Conservation (phyloP, 2,329 filamentous ascomycete genomes). For the Aspergillus puulaauensis region DNA sequence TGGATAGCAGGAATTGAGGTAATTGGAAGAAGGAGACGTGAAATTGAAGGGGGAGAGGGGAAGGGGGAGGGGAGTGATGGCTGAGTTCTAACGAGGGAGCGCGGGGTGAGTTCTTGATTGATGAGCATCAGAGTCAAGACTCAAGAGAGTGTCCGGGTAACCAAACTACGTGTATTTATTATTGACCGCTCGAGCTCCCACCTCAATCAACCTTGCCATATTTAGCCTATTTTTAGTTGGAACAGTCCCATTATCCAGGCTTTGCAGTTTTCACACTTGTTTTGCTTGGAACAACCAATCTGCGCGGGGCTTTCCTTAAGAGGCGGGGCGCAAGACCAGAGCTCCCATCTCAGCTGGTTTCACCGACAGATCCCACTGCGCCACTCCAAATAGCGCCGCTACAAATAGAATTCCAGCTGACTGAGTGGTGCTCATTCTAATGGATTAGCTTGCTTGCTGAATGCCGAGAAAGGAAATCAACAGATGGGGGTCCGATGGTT, state of each 20-base stretch:
- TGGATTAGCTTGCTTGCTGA: neutral
- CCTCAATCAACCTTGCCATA: neutral
- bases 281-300: conserved; percentile 14
- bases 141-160: conserved; percentile 5
- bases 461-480: neutral
- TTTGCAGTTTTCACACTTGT: conserved; percentile 5
- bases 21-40: neutral
- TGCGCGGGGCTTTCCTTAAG: conserved; percentile 5
- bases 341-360: conserved; percentile 17
- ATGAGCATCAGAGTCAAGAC: conserved; percentile 1
- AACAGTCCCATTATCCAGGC: conserved; percentile 8
- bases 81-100: conserved; percentile 14
- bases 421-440: neutral
- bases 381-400: conserved; percentile 2
- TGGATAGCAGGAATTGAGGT: conserved; percentile 6
- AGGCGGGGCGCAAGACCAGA: conserved; percentile 11
- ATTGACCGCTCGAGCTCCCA: conserved; percentile 14
- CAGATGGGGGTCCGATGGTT: neutral
- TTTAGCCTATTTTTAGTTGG: conserved; percentile 16
- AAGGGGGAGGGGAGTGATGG: conserved; percentile 8
- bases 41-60: conserved; percentile 2
- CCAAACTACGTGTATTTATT: conserved; percentile 3
- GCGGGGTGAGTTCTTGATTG: conserved; percentile 24
- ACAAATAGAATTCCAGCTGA: conserved; percentile 1
- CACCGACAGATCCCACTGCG: conserved; percentile 12